Base-by-base conservation (phyloP, 495 filamentous ascomycete species). In the Aspergillus hancockii region DNA sequence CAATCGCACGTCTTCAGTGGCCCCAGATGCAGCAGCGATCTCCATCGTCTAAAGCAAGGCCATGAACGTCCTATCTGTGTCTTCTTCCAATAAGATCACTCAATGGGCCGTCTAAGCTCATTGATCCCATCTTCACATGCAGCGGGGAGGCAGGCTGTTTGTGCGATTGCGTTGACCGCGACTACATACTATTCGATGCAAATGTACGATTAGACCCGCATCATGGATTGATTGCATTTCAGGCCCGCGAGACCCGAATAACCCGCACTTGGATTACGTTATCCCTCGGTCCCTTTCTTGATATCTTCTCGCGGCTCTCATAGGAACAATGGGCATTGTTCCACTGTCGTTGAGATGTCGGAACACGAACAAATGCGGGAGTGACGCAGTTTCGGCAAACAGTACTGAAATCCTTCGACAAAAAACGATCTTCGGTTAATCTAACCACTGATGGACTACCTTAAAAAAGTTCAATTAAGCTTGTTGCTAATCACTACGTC, bases 1-100 rank as follows among this genome's bases (percentile, higher is more conserved):
- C 67, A 72, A 69, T 18, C 32, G 28, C 60, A 63, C 65, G 67
- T 67, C 65, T 62, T 57, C 23, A 16, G 12, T 18, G 38, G 34
- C 18, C 21, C 22, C 31, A 19, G 31, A 52, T 52, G 12, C n/a
- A 36, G 18, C 50, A 38, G 31, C 50, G 50, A 52, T 52, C 50
- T 36, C 50, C 50, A 28, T 45, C 41, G 41, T 45, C 41, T n/a
- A 19, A 45, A 45, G 41, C 41, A 45, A 45, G 41, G 41, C 18
- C 14, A 21, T 18, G n/a, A 45, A 14, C 41, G 4, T 45, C 41
- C n/a, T n/a, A 45, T 18, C n/a, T 8, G 14, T 3, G 16, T 3
- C 14, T 21, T 45, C 41, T 45, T 45, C 41, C 41, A 45, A 45
- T 45, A 19, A 45, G 41, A 9, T 5, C 3, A 19, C 41, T 45